Conservation (phyloP, 78 protist genomes). For the Paulinella micropora region DNA sequence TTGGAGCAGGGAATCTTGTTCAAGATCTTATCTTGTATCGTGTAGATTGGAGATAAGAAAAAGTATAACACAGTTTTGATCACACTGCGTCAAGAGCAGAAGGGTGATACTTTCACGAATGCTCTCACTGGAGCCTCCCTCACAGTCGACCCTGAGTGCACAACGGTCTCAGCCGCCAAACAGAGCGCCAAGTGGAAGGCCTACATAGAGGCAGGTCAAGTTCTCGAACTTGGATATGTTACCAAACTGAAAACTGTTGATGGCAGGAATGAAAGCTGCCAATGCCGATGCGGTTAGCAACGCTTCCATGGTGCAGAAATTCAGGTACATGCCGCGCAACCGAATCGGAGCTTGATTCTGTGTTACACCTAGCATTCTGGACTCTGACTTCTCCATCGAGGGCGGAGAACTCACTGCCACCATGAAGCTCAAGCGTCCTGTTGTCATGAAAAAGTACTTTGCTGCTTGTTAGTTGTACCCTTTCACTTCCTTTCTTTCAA, state of each 20-base stretch:
- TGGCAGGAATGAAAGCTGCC: no score
- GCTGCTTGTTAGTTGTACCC: no score
- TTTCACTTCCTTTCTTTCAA: no score
- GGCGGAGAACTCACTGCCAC: slow-evolving; percentile 56
- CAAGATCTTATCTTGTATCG: neutral
- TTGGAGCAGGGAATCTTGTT: neutral
- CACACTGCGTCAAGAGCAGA: neutral
- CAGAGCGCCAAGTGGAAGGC: slow-evolving; percentile 11
- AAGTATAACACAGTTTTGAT: neutral
- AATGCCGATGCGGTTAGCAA: no score
- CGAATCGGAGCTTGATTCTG: no score
- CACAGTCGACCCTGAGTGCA: neutral
- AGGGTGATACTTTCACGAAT: neutral
- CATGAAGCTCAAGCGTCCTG: slow-evolving; percentile 49
- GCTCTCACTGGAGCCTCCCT: neutral
- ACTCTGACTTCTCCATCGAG: slow-evolving; percentile 32
- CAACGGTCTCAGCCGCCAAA: slow-evolving; percentile 26
- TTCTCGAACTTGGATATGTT: no score
- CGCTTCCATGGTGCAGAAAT: neutral
- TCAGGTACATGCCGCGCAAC: neutral
- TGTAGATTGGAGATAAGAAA: neutral
- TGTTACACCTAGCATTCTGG: no score
- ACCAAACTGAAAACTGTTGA: no score
- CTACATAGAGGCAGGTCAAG: slow-evolving; percentile 15
- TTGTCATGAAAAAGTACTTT: no score